Evolutionary conservation across 2,329 filamentous ascomycete species (phyloP).

Genomic region (Penicillium paneum): DNA sequence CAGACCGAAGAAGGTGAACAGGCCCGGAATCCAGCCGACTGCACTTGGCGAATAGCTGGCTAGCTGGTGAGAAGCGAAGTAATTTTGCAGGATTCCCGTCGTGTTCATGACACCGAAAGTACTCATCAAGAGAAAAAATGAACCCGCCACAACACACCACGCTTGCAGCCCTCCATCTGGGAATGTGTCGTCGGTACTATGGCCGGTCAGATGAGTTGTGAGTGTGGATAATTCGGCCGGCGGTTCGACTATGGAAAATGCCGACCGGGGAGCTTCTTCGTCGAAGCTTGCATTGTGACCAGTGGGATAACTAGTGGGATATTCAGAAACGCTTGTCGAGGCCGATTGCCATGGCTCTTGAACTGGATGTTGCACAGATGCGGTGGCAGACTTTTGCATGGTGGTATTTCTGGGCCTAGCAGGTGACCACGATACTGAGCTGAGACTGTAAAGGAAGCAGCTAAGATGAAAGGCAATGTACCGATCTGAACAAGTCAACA

Average conservation of each 20-base stretch:
- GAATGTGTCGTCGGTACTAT: slow-evolving; percentile 21
- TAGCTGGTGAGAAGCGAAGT: slow-evolving; percentile 48
- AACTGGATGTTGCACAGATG: not conserved
- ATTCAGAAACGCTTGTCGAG: not conserved
- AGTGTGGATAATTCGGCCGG: slow-evolving; percentile 17
- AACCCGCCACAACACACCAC: slow-evolving; percentile 38
- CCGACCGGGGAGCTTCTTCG: slow-evolving; percentile 16
- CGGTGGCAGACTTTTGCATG: not conserved
- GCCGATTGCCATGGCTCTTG: slow-evolving; percentile 6
- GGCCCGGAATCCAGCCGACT: slow-evolving; percentile 51
- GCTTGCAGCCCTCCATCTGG: slow-evolving; percentile 37
- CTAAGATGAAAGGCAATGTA: not conserved
- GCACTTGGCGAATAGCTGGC: slow-evolving; percentile 43
- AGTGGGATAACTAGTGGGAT: not conserved
- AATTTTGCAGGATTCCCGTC: slow-evolving; percentile 50
- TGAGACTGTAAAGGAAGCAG: not conserved
- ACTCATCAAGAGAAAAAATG: slow-evolving; percentile 39
- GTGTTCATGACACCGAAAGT: slow-evolving; percentile 51
- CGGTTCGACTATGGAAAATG: slow-evolving; percentile 20
- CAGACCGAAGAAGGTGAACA: slow-evolving; percentile 48
- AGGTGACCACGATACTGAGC: not conserved
- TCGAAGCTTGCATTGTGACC: not conserved
- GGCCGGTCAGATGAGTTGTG: slow-evolving; percentile 20
- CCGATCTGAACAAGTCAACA: not conserved
- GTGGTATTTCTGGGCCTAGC: not conserved